Conservation (phyloP, 2,329 filamentous ascomycete genomes). For the Colletotrichum nymphaeae region DNA sequence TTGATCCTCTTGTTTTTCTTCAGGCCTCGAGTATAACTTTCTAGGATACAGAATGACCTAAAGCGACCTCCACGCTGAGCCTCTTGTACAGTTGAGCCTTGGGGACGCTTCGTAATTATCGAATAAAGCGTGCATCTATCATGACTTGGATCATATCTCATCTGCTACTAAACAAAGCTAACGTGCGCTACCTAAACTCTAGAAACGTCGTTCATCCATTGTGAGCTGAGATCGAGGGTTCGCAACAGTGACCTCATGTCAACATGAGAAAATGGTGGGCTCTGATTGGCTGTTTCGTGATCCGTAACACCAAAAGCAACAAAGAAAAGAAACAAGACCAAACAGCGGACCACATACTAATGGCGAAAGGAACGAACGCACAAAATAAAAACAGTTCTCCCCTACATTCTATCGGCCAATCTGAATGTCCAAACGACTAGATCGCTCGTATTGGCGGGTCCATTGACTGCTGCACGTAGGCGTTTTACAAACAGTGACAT, state of each 20-base stretch:
- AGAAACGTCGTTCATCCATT: not conserved
- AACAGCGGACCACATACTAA: not conserved
- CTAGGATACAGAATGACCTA: no score
- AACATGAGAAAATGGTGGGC: not conserved
- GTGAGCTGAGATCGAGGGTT: not conserved
- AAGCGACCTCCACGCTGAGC: no score
- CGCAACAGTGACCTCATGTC: not conserved
- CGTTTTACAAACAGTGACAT: not conserved
- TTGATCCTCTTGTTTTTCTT: not conserved
- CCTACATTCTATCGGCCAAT: no score
- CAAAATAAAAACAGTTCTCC: not conserved
- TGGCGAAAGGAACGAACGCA: not conserved
- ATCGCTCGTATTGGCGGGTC: not conserved
- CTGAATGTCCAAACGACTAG: not conserved
- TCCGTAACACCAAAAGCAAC: not conserved
- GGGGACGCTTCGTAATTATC: not conserved
- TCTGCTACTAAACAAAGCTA: not conserved
- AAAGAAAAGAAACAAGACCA: constrained; percentile 12
- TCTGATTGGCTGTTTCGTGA: constrained; percentile 13
- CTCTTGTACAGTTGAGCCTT: no score
- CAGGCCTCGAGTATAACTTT: no score
- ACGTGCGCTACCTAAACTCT: not conserved
- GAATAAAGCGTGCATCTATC: not conserved
- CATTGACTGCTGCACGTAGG: not conserved
- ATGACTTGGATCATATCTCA: not conserved